These are phyloP conservation scores for Cladosporium halotolerans DNA, from an alignment of 2,329 filamentous ascomycete species.

Conservation along the genomic window DNA sequence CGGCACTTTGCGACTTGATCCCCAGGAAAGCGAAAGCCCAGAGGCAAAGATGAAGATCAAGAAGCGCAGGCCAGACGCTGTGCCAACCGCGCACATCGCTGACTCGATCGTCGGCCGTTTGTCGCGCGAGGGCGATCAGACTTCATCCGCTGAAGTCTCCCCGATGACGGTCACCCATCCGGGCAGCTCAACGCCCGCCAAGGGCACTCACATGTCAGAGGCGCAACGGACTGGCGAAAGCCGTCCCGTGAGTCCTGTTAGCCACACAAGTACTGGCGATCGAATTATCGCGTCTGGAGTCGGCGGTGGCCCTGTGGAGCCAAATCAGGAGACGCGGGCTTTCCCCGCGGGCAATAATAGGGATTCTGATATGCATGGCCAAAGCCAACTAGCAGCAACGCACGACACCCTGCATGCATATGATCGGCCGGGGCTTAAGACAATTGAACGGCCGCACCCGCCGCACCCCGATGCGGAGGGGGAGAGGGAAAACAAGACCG, in stretches of 20 bases:
- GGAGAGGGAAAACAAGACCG: constrained; percentile 15
- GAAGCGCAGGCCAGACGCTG: constrained; percentile 18
- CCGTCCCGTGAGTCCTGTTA: constrained; percentile 13
- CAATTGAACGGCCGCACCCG: constrained; percentile 20
- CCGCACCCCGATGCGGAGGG: constrained; percentile 30
- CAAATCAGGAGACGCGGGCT: constrained; percentile 18
- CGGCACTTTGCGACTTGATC: constrained; percentile 20
- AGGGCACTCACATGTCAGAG: background rate
- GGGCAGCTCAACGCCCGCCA: constrained; percentile 2
- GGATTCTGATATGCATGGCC: constrained; percentile 20
- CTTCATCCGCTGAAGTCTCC: constrained; percentile 21
- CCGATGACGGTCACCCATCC: constrained; percentile 20
- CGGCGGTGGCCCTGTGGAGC: constrained; percentile 7
- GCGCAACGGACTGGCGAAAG: background rate
- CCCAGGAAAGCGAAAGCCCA: constrained; percentile 26
- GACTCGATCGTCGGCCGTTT: constrained; percentile 50
- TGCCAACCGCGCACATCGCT: constrained; percentile 35
- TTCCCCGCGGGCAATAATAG: constrained; percentile 23
- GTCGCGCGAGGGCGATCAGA: constrained; percentile 36
- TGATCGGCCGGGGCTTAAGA: constrained; percentile 19
- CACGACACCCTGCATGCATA: constrained; percentile 14
- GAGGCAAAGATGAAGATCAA: constrained; percentile 38
- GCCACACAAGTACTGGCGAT: constrained; percentile 28
- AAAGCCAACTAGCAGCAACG: constrained; percentile 17
- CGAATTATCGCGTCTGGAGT: constrained; percentile 21